These are phyloP conservation scores for Xylaria sp. DNA, from an alignment of 2,329 filamentous ascomycete genomes.

Conservation along the genomic window DNA sequence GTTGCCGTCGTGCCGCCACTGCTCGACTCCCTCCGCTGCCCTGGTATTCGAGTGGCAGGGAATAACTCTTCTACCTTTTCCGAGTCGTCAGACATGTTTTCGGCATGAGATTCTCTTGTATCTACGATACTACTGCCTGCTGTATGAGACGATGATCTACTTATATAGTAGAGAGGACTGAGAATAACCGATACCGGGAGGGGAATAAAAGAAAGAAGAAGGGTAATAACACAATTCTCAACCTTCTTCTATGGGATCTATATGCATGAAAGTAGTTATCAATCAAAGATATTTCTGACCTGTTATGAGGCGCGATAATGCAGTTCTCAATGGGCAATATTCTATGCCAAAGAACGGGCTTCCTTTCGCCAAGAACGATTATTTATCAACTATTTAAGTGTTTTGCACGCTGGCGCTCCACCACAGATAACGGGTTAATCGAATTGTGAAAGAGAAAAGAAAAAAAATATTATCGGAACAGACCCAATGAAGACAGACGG, in stretches of 20 bases:
- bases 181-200: constrained; percentile 2
- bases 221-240: neutral
- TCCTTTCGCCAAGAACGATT: neutral
- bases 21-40: constrained; percentile 23
- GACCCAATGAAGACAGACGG: constrained; percentile 14
- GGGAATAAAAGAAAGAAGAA: neutral
- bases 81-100: constrained; percentile 29
- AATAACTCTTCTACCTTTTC: constrained; percentile 30
- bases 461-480: neutral
- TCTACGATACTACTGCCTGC: neutral
- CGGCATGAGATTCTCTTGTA: neutral
- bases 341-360: neutral
- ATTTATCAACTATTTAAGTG: neutral
- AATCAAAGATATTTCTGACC: neutral
- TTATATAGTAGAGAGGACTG: neutral
- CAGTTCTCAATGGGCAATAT: neutral
- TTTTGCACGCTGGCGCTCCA: too few relatives aligned
- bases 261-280: neutral
- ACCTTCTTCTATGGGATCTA: neutral
- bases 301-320: neutral
- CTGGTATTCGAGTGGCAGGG: constrained; percentile 3
- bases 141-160: neutral
- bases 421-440: neutral
- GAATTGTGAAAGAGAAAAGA: neutral
- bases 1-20: constrained; percentile 16